Percentiles rank a stretch among this genome's conserved stretches.
These are phyloP conservation scores for Biscogniauxia mediterranea DNA, from an alignment of 2,329 filamentous ascomycete species.

Conservation along the genomic window DNA sequence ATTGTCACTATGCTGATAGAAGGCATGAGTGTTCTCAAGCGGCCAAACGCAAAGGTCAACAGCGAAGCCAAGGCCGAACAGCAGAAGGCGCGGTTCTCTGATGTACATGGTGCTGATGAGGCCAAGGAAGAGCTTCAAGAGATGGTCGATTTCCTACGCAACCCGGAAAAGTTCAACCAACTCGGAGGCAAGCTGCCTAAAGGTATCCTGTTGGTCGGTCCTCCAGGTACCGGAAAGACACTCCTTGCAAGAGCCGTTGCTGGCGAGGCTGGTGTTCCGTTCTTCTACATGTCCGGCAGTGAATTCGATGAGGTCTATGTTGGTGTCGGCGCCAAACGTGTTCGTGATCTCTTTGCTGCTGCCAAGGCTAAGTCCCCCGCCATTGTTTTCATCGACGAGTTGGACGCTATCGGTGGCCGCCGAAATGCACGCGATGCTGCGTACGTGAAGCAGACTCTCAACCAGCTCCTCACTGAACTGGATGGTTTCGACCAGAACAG, in stretches of 20 bases:
- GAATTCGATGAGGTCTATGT: slow-evolving; percentile 99
- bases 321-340: slow-evolving; percentile 92
- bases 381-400: slow-evolving; percentile 93
- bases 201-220: slow-evolving; percentile 90
- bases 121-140: slow-evolving; percentile 98
- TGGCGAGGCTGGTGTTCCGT: slow-evolving; percentile 94
- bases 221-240: slow-evolving; percentile 96
- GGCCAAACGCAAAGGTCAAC: slow-evolving; percentile 66
- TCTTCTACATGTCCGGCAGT: slow-evolving; percentile 99
- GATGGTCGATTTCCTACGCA: slow-evolving; percentile 92
- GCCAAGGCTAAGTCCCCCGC: slow-evolving; percentile 83
- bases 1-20: slow-evolving; percentile 82
- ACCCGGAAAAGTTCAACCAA: slow-evolving; percentile 88
- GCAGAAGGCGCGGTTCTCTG: slow-evolving; percentile 85
- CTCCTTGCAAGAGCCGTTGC: slow-evolving; percentile 92
- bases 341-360: slow-evolving; percentile 84
- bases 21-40: slow-evolving; percentile 74
- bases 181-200: slow-evolving; percentile 96
- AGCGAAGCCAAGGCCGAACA: slow-evolving; percentile 90
- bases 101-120: slow-evolving; percentile 96
- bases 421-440: slow-evolving; percentile 89
- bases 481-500: slow-evolving; percentile 96
- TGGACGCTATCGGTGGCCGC: slow-evolving; percentile 92
- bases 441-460: slow-evolving; percentile 95
- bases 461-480: slow-evolving; percentile 93